Conservation (phyloP, 305 asterid genomes). For the Galium porrigens region DNA sequence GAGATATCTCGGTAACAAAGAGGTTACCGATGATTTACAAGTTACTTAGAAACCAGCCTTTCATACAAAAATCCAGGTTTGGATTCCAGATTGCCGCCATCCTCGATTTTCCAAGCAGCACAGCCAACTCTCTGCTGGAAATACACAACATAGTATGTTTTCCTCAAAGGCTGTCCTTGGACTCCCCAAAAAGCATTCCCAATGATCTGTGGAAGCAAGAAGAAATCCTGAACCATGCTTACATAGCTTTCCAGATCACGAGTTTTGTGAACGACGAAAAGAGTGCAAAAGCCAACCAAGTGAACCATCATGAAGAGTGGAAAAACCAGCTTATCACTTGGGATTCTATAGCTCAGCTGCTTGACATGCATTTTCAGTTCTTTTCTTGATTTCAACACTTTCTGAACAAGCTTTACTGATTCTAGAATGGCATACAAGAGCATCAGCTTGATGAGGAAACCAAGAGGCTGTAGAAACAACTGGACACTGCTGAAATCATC, state of each 20-base stretch:
- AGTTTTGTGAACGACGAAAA: not conserved
- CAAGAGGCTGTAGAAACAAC: not conserved
- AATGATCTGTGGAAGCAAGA: conserved; percentile 21
- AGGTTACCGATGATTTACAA: not conserved
- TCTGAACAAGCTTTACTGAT: not conserved
- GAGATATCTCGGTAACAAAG: too few species aligned
- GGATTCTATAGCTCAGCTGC: conserved; percentile 1
- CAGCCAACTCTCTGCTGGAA: conserved; percentile 11
- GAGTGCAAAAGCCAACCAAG: conserved; percentile 1
- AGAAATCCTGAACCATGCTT: conserved; percentile 16
- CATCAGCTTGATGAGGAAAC: conserved; percentile 3
- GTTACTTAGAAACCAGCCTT: conserved; percentile 14
- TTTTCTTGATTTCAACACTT: conserved; percentile 5
- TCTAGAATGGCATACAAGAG: conserved; percentile 8
- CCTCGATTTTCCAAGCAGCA: conserved; percentile 2
- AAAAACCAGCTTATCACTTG: conserved; percentile 12
- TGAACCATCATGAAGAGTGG: conserved; percentile 1
- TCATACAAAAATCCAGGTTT: conserved; percentile 8
- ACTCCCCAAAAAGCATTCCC: conserved; percentile 15
- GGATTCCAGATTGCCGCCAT: not conserved
- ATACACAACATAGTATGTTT: conserved; percentile 12
- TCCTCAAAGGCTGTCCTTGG: conserved; percentile 16
- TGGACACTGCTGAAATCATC: not conserved
- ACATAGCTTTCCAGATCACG: conserved; percentile 11
- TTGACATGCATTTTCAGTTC: not conserved